Base-by-base conservation (phyloP, 805 yeast genomes). In the Lipomyces orientalis region DNA sequence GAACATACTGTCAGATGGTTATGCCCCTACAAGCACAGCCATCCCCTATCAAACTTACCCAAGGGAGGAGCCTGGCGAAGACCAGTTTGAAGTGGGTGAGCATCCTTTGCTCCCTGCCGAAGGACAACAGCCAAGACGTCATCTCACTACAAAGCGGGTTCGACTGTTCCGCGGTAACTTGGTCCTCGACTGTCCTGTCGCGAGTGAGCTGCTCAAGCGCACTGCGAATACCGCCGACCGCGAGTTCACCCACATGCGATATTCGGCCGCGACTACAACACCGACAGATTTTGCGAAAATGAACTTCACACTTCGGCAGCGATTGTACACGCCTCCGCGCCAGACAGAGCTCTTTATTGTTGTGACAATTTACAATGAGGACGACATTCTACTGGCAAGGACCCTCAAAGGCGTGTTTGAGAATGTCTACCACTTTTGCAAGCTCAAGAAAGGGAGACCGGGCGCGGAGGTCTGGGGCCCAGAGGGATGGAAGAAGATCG, bases 401-500 rank as follows among this genome's bases (percentile, higher is more conserved):
- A 93, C 98, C 4, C 82, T 94, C 72, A 90, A 91, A 76, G 98
- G 98, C 72, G 91, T 92, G 12, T 91, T 94, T 81, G 90, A 91
- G 66, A 94, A 95, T 77, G 89, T 94, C 71, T 84, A 87, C 70
- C 88, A 93, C 77, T 82, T 95, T 75, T 84, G 87, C 62, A 84
- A 90, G 68, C 82, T 88, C 39, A 84, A 87, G 69, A 77, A 82
- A 25, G 86, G 90, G 0, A 84, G 86, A 14, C 61, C 69, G 2
- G 67, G 64, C 14, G 49, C 49, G 2, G 49, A 43, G 19, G 61
- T 61, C 22, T 94, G 99, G 99, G 98, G 98, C n/a, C 87, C 87
- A 56, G 97, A 91, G 66, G 87, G 97, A 0, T 94, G 98, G 98
- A 92, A 93, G 73, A 94, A 92, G 75, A 87, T 94, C 43, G 97